phyloP scores from a whole-genome alignment of 192 early-diverging fungal species.

The Coemansia sp. region DNA sequence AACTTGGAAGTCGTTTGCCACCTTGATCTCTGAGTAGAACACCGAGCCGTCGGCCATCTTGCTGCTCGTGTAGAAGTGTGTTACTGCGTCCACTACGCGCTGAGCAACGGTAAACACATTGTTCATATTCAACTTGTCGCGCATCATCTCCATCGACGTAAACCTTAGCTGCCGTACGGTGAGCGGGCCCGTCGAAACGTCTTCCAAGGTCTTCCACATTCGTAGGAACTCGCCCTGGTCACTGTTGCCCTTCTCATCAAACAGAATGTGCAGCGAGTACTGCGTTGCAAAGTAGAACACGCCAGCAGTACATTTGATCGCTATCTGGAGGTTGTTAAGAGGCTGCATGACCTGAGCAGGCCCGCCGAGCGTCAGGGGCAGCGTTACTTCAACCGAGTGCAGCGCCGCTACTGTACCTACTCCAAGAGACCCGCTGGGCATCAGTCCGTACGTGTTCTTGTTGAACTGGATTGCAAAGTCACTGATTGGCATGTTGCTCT shows the following conservation, averaged over 20 bases:
- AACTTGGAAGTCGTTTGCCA: conserved; percentile 50
- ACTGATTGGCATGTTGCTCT: conserved; percentile 44
- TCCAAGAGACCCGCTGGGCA: conserved; percentile 51
- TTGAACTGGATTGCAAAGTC: conserved; percentile 80
- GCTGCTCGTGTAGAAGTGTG: conserved; percentile 61
- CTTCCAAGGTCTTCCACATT: conserved; percentile 55
- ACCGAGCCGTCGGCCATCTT: conserved; percentile 57
- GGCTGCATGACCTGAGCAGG: conserved; percentile 53
- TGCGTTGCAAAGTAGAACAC: conserved; percentile 71
- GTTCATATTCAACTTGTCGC: conserved; percentile 57
- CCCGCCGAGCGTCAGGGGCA: conserved; percentile 57
- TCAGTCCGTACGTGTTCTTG: conserved; percentile 71
- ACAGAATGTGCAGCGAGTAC: conserved; percentile 60
- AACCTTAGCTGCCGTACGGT: conserved; percentile 34
- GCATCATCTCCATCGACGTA: conserved; percentile 46
- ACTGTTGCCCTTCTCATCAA: conserved; percentile 49
- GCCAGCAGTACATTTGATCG: conserved; percentile 63
- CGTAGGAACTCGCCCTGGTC: conserved; percentile 55
- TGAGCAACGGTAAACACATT: conserved; percentile 68
- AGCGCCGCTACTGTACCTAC: conserved; percentile 46
- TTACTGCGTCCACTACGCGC: conserved; percentile 53
- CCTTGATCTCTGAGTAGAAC: conserved; percentile 63
- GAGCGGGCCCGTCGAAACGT: conserved; percentile 23
- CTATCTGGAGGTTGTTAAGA: conserved; percentile 66
- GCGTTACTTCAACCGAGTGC: conserved; percentile 38